These are phyloP conservation scores for Sporothrix luriei DNA, from an alignment of 2,329 filamentous ascomycete genomes.

Conservation along the genomic window DNA sequence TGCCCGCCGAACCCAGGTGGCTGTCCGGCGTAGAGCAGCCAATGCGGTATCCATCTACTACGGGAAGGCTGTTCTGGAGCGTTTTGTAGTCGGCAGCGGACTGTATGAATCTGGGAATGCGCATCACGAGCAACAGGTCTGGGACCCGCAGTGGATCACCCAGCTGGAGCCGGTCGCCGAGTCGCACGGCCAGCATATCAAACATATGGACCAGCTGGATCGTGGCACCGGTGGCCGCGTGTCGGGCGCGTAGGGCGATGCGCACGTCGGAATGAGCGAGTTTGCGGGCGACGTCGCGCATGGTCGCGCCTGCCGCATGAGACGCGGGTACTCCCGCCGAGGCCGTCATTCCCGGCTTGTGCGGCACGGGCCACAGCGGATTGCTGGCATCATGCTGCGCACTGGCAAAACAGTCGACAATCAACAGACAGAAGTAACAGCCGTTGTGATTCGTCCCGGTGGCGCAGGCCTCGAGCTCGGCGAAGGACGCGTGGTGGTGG, in stretches of 20 bases:
- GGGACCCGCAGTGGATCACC: constrained; percentile 8
- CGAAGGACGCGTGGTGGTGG: constrained; percentile 24
- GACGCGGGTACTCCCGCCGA: not conserved
- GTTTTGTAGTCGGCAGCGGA: not conserved
- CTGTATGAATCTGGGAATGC: not conserved
- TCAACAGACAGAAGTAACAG: constrained; percentile 6
- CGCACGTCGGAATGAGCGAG: constrained; percentile 8
- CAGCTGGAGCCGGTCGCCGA: constrained; percentile 4
- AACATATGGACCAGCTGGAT: constrained; percentile 3
- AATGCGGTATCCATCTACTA: constrained; percentile 15
- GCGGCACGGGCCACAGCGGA: constrained; percentile 14
- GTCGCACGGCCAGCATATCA: constrained; percentile 15
- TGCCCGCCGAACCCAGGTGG: constrained; percentile 19
- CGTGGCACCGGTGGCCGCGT: not conserved
- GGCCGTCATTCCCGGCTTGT: not conserved
- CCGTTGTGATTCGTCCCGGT: not conserved
- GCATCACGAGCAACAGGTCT: not conserved
- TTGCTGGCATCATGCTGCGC: not conserved
- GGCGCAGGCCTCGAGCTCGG: constrained; percentile 21
- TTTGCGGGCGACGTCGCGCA: constrained; percentile 5
- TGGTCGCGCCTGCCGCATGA: constrained; percentile 4
- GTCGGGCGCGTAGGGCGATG: not conserved
- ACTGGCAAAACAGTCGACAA: not conserved
- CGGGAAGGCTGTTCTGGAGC: not conserved
- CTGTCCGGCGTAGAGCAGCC: constrained; percentile 15